A percentile compares a stretch with the other conserved stretches of the same genome.
Evolutionary conservation across 179 eudicot genomes (phyloP).

Genomic region (Silene coronaria): DNA sequence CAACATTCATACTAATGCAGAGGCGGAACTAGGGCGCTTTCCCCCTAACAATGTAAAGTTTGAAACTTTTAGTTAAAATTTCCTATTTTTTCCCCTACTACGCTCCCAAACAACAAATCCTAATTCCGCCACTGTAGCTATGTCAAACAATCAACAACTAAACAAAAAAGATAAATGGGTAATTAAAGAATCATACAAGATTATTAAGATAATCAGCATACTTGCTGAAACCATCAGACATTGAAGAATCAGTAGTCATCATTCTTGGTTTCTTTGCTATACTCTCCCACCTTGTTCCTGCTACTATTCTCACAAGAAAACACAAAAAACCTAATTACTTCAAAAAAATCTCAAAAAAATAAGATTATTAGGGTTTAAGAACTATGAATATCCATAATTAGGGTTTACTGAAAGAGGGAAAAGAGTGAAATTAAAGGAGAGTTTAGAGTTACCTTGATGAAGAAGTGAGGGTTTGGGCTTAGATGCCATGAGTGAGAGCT

Average conservation of each 20-base stretch:
- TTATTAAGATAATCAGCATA: slow-evolving; percentile 70
- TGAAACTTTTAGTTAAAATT: too few relatives aligned
- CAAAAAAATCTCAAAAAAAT: background rate
- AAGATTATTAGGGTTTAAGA: slow-evolving; percentile 11
- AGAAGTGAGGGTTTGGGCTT: slow-evolving; percentile 47
- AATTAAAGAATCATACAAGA: slow-evolving; percentile 34
- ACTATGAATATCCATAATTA: background rate
- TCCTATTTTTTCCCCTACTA: too few relatives aligned
- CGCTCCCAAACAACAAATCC: background rate
- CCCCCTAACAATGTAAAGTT: too few relatives aligned
- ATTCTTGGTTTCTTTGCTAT: slow-evolving; percentile 58
- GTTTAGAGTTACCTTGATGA: slow-evolving; percentile 30
- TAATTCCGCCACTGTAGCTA: too few relatives aligned
- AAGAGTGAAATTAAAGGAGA: background rate
- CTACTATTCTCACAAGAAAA: slow-evolving; percentile 27
- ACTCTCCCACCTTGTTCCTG: slow-evolving; percentile 42
- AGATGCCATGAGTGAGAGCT: slow-evolving; percentile 44
- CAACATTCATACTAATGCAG: background rate
- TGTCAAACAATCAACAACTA: background rate
- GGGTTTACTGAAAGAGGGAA: slow-evolving; percentile 6
- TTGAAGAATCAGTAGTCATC: slow-evolving; percentile 40
- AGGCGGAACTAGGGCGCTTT: too few relatives aligned
- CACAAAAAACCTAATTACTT: background rate
- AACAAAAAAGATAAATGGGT: background rate
- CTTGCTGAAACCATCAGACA: slow-evolving; percentile 47